These are phyloP conservation scores for Purshia tridentata DNA, from an alignment of 306 rosid species.

Conservation along the genomic window DNA sequence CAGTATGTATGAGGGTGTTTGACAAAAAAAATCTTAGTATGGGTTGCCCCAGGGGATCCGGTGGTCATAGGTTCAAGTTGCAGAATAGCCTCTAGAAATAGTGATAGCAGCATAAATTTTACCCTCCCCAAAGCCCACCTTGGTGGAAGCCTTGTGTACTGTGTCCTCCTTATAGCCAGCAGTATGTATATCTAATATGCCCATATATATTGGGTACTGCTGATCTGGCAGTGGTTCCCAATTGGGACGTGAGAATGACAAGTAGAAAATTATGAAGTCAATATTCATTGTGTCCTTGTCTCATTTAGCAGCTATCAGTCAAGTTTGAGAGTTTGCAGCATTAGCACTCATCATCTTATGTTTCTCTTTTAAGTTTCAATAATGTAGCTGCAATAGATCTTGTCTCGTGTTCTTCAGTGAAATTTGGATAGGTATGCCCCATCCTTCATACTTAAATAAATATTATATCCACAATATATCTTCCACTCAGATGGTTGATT, in stretches of 20 bases:
- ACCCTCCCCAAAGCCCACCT: no score
- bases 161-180: no score
- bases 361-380: not conserved
- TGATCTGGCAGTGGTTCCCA: no score
- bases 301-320: no score
- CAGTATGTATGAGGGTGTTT: not conserved
- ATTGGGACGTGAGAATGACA: no score
- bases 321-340: not conserved
- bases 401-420: not conserved
- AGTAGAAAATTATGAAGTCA: no score
- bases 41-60: not conserved
- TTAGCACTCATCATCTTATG: not conserved
- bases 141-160: no score
- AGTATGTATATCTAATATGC: no score
- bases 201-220: no score
- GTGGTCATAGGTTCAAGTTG: no score
- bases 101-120: not conserved
- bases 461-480: not conserved
- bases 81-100: not conserved
- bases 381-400: not conserved
- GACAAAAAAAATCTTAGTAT: not conserved
- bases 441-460: not conserved
- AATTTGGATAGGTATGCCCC: no score
- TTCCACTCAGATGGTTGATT: not conserved
- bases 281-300: no score